Evolutionary conservation across 2,329 filamentous ascomycete genomes (phyloP), one percentile per base, ranked within the genome.

Genomic region (Cadophora sp.): DNA sequence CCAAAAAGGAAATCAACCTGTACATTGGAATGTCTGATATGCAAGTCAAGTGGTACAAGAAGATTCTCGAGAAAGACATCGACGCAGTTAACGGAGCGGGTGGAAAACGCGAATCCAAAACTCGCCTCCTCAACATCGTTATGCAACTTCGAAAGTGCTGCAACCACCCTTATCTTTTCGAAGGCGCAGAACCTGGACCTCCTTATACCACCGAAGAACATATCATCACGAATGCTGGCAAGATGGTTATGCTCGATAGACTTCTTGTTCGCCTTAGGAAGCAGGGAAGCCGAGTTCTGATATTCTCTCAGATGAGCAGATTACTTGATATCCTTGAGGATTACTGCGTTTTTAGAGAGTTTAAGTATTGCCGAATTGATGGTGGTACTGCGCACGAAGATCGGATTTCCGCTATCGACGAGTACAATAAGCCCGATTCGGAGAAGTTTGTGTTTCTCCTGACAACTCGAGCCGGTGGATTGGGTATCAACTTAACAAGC

Each of bases 91-190:
- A 99, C 74, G 96, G 96, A 69, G 96, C 95, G 34, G 93, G 92
- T 71, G 96, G 96, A 62, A 99, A 97, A 82, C 92, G 94, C 69
- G 96, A 99, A 81, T 98, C 95, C 37, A 99, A 99, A 83, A 99
- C 96, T 1, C 90, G 96, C 72, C 87, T 99, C 26, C 86, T 99
- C 72, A 99, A 99, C 81, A 99, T 99, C 77, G 96, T 99, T 75
- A 99, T 99, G 96, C 96, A 99, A 81, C 87, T 99, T 72, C 91
- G 96, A 75, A 99, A 99, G 81, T 99, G 96, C 82, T 99, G 96
- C 80, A 99, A 99, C 76, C 96, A 99, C 77, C 96, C 96, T 0
- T 99, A 99, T 76, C 88, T 99, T 0, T 99, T 99, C 74, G 96
- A 99, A 78, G 96, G 96, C 65, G 96, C 96, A 11, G 96, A 99